Evolutionary conservation across 768 basidiomycete genomes (phyloP), one percentile per base, ranked within the genome.

Genomic region (Pleurotus tuoliensis): DNA sequence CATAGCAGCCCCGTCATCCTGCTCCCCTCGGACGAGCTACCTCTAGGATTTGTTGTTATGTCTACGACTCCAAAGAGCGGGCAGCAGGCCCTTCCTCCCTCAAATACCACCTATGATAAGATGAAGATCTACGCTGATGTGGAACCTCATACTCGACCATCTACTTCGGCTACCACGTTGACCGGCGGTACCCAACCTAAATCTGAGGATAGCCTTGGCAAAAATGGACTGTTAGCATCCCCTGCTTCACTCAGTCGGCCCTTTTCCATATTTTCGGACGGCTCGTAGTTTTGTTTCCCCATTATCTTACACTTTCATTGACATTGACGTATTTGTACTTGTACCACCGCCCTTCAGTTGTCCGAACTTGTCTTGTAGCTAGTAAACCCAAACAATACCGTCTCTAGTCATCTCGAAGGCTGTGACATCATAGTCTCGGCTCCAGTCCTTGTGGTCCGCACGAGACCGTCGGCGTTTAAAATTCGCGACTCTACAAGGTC

Each of bases 201-300:
- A n/a, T n/a, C 22, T 37, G 38, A 40, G 22, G 18, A 52, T 8
- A 34, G 30, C 30, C 30, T 34, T 16, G 51, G 24, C 22, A 16
- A 51, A 12, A 11, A 18, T 24, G 48, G 15, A 15, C 20, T 8
- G 38, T 22, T 39, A 16, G 30, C 22, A 18, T 52, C 51, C 7
- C 51, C 51, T 2, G 51, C 51, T 18, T 39, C 51, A 5, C 51
- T 52, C 24, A 37, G 13, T 20, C 15, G 51, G 22, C 51, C 51
- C 9, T 24, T 52, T 13, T 52, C 51, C n/a, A n/a, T 52, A 12
- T 52, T 52, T n/a, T 52, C 51, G 39, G 39, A 52, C 24, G 51
- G 20, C 41, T 52, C 51, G 20, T 52, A 41, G 38, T 20, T 20
- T 20, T n/a, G n/a, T n/a, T n/a, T n/a, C n/a, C n/a, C n/a, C n/a